Base-by-base conservation (phyloP, 495 filamentous ascomycete species). In the Aspergillus sparsus region DNA sequence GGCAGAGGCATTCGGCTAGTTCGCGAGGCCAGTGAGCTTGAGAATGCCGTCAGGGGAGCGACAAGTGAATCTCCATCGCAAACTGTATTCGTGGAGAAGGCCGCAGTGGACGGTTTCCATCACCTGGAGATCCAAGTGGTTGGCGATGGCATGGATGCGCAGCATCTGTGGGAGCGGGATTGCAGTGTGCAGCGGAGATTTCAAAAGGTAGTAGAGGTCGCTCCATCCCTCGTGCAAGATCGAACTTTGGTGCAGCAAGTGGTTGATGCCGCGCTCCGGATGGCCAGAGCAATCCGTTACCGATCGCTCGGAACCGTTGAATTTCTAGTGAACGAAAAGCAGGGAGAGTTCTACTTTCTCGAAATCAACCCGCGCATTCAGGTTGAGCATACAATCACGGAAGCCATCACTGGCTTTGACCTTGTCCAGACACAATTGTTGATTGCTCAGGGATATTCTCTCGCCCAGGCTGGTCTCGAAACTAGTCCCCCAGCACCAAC, bases 341-440 rank as follows among this genome's bases (percentile, higher is more conserved):
- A 68, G 0, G 65, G 66, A 0, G 77, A 84, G 46, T 85, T 85
- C 68, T 88, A 83, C 66, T 88, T 88, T 62, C 69, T 88, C 5
- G 85, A 88, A 66, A 81, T 87, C 74, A 88, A 88, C 64, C 83
- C 85, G 0, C 74, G 85, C 33, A 67, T 87, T 16, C 85, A 81
- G 64, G 80, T 83, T 34, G 81, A 83, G 59, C 81, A 83, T 54
- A 82, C 78, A 16, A 78, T 84, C 39, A 83, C 79, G 1, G 80
- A 85, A 57, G 69, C 78, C 6, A 81, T 82, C 55, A 83, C 80
- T 44, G 79, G 74, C 6, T 64, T 86, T 5, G 85, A 87, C 59
- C 66, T 88, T 2, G 85, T 83, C 2, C 77, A 76, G 64, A 71
- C 69, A 5, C 84, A 87, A 57, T 72, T 87, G 12, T 69, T 74